Evolutionary conservation across 768 basidiomycete species (phyloP), one percentile per base, ranked within the genome.

Genomic region (Sporobolomyces pararoseus): DNA sequence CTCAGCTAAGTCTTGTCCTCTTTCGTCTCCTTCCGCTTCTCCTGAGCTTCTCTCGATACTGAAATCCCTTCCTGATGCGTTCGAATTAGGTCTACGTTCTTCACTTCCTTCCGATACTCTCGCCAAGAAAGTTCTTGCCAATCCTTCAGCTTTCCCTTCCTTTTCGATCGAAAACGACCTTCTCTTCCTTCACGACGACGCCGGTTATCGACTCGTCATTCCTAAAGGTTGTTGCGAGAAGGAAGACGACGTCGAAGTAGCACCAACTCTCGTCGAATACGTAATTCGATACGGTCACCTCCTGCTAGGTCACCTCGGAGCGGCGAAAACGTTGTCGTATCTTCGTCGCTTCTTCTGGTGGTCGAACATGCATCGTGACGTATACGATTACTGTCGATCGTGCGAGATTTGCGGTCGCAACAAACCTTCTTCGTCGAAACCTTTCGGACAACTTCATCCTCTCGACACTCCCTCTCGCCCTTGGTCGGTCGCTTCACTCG

Each of bases 381-480:
- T 49, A 5, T 3, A 31, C 14, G 46, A 51, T 35, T 68, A 57
- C 61, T 31, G 25, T 29, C 14, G 21, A 3, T 4, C 7, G 16
- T 68, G 67, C 67, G 67, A 68, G 37, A 6, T 31, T 0, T 68
- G 67, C 55, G 12, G 21, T 21, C 61, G 67, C 27, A 34, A 34
- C 54, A 63, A 68, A 53, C 2, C 47, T 6, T 14, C 44, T 0
- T 37, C 61, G 13, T 17, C 53, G 12, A 29, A 31, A 31, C 61
- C 61, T 0, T 58, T 50, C 47, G 61, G 67, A 10, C 39, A 37
- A 2, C 61, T 68, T 29, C 61, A 68, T 21, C 61, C 67, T 2
- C 53, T 63, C 25, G 3, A 17, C 6, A n/a, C 37, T 9, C 67
- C 61, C 13, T 13, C 27, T 23, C 53, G 47, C 0, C 61, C 53